These are phyloP conservation scores for Alternaria alternata DNA, from an alignment of 2,329 filamentous ascomycete genomes.

Conservation along the genomic window DNA sequence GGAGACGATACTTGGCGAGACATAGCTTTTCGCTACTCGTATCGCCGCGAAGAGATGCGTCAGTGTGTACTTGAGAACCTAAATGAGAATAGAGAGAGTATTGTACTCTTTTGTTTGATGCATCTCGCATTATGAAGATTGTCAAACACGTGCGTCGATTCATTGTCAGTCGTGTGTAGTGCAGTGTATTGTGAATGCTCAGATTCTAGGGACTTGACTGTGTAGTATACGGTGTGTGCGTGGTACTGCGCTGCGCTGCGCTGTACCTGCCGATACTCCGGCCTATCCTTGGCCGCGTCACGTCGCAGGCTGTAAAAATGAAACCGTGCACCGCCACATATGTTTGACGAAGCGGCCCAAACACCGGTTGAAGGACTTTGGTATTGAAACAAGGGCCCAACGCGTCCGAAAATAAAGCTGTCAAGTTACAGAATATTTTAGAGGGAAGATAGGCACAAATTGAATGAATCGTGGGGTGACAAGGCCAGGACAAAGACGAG, in stretches of 20 bases:
- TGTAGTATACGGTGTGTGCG: not conserved
- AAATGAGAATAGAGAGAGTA: not conserved
- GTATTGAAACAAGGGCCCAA: slow-evolving; percentile 6
- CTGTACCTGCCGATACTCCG: slow-evolving; percentile 21
- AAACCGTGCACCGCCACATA: slow-evolving; percentile 31
- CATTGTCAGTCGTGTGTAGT: not conserved
- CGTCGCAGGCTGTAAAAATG: slow-evolving; percentile 11
- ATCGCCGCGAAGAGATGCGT: not conserved
- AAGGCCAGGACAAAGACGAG: slow-evolving; percentile 5
- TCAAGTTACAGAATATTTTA: slow-evolving; percentile 3
- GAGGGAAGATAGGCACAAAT: slow-evolving; percentile 5
- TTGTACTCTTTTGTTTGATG: not conserved
- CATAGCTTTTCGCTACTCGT: not conserved
- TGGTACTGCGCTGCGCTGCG: not conserved
- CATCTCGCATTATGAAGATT: not conserved
- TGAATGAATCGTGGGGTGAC: not conserved
- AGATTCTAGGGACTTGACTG: not conserved
- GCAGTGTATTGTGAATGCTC: not conserved
- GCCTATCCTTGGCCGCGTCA: slow-evolving; percentile 23
- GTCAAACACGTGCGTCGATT: not conserved
- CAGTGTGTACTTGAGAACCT: not conserved
- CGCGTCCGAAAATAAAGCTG: slow-evolving; percentile 8
- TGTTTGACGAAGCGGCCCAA: slow-evolving; percentile 5
- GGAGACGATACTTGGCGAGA: not conserved
- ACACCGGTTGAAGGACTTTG: slow-evolving; percentile 6